phyloP scores from a whole-genome alignment of 352 stramenopile genomes.

The Pythium pyrilobum region DNA sequence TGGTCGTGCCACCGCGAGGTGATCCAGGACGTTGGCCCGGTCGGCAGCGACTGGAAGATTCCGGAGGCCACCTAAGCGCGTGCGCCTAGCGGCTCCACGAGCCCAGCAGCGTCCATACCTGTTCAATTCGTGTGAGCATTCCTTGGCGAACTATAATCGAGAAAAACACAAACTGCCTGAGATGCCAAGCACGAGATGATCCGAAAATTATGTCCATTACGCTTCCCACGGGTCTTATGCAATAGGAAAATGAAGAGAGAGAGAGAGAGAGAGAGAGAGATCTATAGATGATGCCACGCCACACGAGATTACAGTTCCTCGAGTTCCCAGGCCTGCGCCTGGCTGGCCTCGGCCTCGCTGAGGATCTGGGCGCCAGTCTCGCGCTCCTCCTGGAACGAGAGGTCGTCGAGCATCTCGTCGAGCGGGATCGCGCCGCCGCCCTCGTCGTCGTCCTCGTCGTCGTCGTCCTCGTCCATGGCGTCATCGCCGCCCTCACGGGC shows the following conservation, averaged over 20 bases:
- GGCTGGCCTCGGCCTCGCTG: conserved; percentile 54
- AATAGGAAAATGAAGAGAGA: not conserved
- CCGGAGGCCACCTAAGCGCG: conserved; percentile 72
- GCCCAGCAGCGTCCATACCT: not conserved
- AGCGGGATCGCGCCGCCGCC: conserved; percentile 42
- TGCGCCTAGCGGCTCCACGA: not conserved
- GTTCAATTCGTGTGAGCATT: not conserved
- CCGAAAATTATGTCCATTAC: too few species aligned
- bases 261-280: too few species aligned
- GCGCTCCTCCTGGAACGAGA: conserved; percentile 55
- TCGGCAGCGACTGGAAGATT: conserved; percentile 71
- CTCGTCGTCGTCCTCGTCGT: conserved; percentile 26
- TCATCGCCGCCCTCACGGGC: conserved; percentile 26
- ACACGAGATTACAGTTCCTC: conserved; percentile 62
- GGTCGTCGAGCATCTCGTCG: conserved; percentile 76
- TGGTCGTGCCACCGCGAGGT: conserved; percentile 99
- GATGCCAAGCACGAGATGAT: too few species aligned
- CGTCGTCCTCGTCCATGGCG: conserved; percentile 52
- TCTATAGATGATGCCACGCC: too few species aligned
- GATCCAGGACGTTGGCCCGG: conserved; percentile 89
- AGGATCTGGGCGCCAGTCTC: conserved; percentile 39
- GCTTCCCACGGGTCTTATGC: not conserved
- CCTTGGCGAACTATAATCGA: not conserved
- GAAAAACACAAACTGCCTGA: too few species aligned
- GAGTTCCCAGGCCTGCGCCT: conserved; percentile 61